These are phyloP conservation scores for Colletotrichum simmondsii DNA, from an alignment of 2,329 filamentous ascomycete genomes.

Conservation along the genomic window DNA sequence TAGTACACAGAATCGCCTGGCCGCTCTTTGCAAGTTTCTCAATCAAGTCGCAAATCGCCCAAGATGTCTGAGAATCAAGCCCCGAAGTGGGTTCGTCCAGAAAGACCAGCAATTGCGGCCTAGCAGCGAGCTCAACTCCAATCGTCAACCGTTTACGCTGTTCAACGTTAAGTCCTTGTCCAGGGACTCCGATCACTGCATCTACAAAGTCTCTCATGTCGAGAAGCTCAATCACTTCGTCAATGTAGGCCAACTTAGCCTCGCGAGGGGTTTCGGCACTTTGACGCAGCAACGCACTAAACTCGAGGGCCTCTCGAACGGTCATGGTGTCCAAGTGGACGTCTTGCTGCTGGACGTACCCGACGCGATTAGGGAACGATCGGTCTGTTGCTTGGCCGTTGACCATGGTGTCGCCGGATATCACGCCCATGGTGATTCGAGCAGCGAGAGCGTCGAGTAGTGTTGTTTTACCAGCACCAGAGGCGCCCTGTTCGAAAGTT, in stretches of 20 bases:
- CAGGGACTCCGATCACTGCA: conserved; percentile 75
- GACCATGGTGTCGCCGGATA: conserved; percentile 76
- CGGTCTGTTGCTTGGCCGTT: conserved; percentile 72
- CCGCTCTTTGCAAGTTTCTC: conserved; percentile 67
- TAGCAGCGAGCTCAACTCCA: conserved; percentile 79
- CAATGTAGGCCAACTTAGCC: conserved; percentile 43
- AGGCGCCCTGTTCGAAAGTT: conserved; percentile 62
- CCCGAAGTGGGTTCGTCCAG: conserved; percentile 83
- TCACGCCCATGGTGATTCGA: conserved; percentile 79
- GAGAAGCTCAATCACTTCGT: conserved; percentile 43
- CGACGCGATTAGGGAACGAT: conserved; percentile 77
- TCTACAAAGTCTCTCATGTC: conserved; percentile 73
- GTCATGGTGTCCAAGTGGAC: conserved; percentile 76
- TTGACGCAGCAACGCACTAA: conserved; percentile 75
- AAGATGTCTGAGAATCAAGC: conserved; percentile 79
- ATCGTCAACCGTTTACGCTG: conserved; percentile 73
- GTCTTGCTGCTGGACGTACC: conserved; percentile 80
- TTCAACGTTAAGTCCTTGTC: conserved; percentile 62
- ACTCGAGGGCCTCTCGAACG: conserved; percentile 74
- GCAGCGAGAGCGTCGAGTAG: conserved; percentile 79
- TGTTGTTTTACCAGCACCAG: conserved; percentile 81
- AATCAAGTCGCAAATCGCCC: conserved; percentile 78
- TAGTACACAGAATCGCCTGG: conserved; percentile 57
- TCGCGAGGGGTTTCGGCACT: conserved; percentile 62
- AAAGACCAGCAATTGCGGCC: conserved; percentile 78